These are phyloP conservation scores for Solidago caesia DNA, from an alignment of 129 eudicot genomes.

Conservation along the genomic window DNA sequence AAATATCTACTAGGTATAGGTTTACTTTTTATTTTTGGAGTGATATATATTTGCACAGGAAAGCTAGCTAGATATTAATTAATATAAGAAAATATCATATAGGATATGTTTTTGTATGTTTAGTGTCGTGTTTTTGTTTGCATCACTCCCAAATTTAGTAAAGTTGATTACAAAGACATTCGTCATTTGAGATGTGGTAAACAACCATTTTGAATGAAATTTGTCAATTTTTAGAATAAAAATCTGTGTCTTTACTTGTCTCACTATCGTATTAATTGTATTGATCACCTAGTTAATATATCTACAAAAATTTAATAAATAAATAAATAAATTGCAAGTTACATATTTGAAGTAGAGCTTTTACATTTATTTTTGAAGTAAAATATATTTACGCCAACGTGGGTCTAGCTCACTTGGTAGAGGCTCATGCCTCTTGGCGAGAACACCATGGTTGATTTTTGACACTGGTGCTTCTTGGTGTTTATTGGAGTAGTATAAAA, in stretches of 20 bases:
- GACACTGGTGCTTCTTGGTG: too few relatives aligned
- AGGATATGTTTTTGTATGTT: neutral
- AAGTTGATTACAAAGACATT: neutral
- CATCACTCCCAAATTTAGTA: neutral
- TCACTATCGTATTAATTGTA: too few relatives aligned
- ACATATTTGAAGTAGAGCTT: too few relatives aligned
- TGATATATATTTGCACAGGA: neutral
- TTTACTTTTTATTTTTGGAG: neutral
- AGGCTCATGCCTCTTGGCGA: neutral
- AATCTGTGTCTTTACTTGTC: too few relatives aligned
- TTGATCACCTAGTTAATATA: neutral
- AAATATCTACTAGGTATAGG: constrained; percentile 7
- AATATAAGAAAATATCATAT: neutral
- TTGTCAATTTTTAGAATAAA: too few relatives aligned
- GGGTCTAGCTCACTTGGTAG: too few relatives aligned
- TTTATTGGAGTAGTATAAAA: too few relatives aligned
- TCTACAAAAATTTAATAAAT: neutral
- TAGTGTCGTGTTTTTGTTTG: neutral
- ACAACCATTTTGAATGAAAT: too few relatives aligned
- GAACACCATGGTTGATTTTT: too few relatives aligned
- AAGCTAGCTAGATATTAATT: neutral
- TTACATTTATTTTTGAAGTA: too few relatives aligned
- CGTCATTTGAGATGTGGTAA: neutral
- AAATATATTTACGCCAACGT: too few relatives aligned
- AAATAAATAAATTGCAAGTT: neutral